These are phyloP conservation scores for Cenchrus americanus DNA, from an alignment of 176 grass and related monocot species.

Conservation along the genomic window DNA sequence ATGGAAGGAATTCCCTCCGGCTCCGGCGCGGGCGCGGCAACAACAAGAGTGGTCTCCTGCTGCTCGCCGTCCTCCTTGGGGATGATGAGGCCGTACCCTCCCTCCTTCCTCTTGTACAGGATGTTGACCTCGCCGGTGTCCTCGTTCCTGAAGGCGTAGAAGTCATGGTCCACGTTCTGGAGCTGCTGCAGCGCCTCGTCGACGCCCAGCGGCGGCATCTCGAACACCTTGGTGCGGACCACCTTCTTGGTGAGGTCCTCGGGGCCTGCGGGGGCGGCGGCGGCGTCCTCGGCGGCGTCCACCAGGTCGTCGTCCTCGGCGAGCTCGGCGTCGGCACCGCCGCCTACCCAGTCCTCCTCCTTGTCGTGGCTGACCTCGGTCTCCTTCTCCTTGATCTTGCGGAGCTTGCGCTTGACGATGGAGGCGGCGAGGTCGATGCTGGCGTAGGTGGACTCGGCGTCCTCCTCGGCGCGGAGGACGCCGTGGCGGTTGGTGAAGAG, in stretches of 20 bases:
- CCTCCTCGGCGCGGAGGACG: slow-evolving; percentile 90
- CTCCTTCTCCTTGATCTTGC: slow-evolving; percentile 95
- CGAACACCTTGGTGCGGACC: slow-evolving; percentile 89
- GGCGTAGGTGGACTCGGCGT: slow-evolving; percentile 67
- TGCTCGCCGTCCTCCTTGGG: slow-evolving; percentile 72
- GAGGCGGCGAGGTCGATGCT: slow-evolving; percentile 80
- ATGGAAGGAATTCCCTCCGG: too few species aligned
- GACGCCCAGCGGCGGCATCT: slow-evolving; percentile 88
- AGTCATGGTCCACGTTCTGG: slow-evolving; percentile 77
- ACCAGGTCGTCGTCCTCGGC: neutral
- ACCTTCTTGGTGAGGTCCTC: slow-evolving; percentile 68
- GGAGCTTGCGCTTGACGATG: slow-evolving; percentile 87
- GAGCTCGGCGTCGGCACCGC: too few species aligned
- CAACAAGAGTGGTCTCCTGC: neutral
- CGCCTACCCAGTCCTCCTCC: slow-evolving; percentile 15
- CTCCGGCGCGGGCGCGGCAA: too few species aligned
- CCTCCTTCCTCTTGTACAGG: slow-evolving; percentile 84
- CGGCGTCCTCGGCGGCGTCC: too few species aligned
- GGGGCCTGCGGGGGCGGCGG: too few species aligned
- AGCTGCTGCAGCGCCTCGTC: slow-evolving; percentile 93
- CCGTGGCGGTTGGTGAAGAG: slow-evolving; percentile 80
- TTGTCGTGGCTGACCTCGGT: slow-evolving; percentile 43
- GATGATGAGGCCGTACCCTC: slow-evolving; percentile 79
- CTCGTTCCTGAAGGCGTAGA: slow-evolving; percentile 89
- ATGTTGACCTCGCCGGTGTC: slow-evolving; percentile 85